Base-by-base conservation (phyloP, 495 filamentous ascomycete genomes). In the Tricharina praecox region DNA sequence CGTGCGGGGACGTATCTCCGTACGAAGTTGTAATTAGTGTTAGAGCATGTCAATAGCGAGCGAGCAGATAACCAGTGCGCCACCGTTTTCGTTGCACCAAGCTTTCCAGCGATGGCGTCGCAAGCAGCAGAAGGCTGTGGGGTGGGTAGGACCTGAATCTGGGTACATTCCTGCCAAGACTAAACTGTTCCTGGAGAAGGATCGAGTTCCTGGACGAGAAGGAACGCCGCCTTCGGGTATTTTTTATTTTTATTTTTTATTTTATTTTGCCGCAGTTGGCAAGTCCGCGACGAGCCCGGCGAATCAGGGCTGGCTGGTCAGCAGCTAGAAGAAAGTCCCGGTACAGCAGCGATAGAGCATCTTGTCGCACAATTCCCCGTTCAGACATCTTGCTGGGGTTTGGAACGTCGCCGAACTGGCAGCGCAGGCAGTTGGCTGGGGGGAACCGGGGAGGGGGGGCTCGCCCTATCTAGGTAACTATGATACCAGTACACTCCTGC, bases 41-140 rank as follows among this genome's bases (percentile, higher is more conserved):
- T 33, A 35, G 43, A 46, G 24, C 28, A 33, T 46, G 43, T 46
- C 28, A 46, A 46, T 46, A n/a, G n/a, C n/a, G n/a, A n/a, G n/a
- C 20, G 7, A 13, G 40, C 18, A 37, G 8, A 37, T 37, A 11
- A 37, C 34, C 16, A 18, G 24, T 18, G 8, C 13, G 21, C 23
- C n/a, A 13, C 37, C 40, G 40, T 43, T 43, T 43, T 43, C 40
- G 40, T 43, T 16, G 40, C 40, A 40, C n/a, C n/a, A n/a, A n/a
- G n/a, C n/a, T 21, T 13, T 9, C 37, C 37, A 40, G 10, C n/a
- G 21, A 13, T 40, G 21, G 37, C n/a, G 37, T 40, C n/a, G n/a
- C 37, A n/a, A n/a, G n/a, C n/a, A n/a, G n/a, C n/a, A n/a, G n/a
- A n/a, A 40, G 37, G 37, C 10, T 40, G 37, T 40, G 37, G 37